A percentile compares a stretch with the other conserved stretches of the same genome.
phyloP scores from a whole-genome alignment of 129 eudicot genomes.

The Escallonia rubra region DNA sequence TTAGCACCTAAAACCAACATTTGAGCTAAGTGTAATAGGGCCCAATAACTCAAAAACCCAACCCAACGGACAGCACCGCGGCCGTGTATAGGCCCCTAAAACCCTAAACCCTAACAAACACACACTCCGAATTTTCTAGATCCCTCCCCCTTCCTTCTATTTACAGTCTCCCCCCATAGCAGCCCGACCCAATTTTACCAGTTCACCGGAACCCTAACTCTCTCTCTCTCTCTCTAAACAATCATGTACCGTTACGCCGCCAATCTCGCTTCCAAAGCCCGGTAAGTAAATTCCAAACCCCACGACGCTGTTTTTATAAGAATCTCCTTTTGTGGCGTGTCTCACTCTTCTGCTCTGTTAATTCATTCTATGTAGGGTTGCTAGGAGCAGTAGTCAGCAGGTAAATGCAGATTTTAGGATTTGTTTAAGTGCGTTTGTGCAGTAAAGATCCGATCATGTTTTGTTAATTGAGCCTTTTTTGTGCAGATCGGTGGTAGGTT shows the following conservation, averaged over 20 bases:
- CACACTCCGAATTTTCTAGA: conserved; percentile 25
- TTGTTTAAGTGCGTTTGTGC: not conserved
- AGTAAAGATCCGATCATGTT: not conserved
- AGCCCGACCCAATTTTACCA: not conserved
- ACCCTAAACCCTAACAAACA: conserved; percentile 67
- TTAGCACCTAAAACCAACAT: too few species aligned
- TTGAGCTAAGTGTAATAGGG: too few species aligned
- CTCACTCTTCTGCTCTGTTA: not conserved
- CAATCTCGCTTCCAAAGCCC: conserved; percentile 46
- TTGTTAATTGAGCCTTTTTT: not conserved
- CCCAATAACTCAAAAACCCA: too few species aligned
- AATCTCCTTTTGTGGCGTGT: not conserved
- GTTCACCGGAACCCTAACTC: not conserved
- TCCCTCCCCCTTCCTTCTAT: conserved; percentile 24
- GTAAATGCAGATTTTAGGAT: conserved; percentile 3
- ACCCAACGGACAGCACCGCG: too few species aligned
- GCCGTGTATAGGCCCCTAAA: not conserved
- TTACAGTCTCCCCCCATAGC: not conserved
- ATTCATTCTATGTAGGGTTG: conserved; percentile 22
- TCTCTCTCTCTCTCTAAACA: not conserved
- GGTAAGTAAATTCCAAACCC: not conserved
- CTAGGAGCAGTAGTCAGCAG: conserved; percentile 37
- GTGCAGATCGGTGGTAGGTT: conserved; percentile 54
- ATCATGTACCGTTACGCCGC: conserved; percentile 59
- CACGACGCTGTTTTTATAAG: too few species aligned